These are phyloP conservation scores for Acer yangbiense DNA, from an alignment of 345 rosid genomes.

Conservation along the genomic window DNA sequence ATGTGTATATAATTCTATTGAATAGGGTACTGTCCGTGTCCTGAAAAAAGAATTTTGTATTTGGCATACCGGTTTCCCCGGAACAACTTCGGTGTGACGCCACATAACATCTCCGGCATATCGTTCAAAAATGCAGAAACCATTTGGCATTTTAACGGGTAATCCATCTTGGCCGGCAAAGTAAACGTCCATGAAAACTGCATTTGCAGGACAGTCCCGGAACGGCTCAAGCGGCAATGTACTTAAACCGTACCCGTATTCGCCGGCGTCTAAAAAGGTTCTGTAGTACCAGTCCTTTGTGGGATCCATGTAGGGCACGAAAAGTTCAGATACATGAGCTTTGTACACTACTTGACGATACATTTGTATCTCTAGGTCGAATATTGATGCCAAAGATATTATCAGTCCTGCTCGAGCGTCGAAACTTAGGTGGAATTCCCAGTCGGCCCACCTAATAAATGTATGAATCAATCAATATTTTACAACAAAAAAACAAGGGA, in stretches of 20 bases:
- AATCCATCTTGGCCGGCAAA: constrained; percentile 25
- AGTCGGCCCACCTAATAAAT: constrained; percentile 30
- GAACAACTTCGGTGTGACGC: constrained; percentile 52
- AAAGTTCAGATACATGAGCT: constrained; percentile 35
- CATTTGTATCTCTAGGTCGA: constrained; percentile 24
- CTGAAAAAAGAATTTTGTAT: background rate
- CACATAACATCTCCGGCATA: constrained; percentile 47
- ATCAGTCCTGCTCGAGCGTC: constrained; percentile 36
- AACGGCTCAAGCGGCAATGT: constrained; percentile 25
- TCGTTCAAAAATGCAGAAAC: constrained; percentile 40
- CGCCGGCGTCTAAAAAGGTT: constrained; percentile 31
- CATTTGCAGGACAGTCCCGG: constrained; percentile 36
- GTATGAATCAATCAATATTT: background rate
- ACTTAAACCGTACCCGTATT: constrained; percentile 32
- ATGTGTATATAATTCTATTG: too few relatives aligned
- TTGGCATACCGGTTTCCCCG: constrained; percentile 18
- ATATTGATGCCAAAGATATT: constrained; percentile 33
- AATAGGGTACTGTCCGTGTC: too few relatives aligned
- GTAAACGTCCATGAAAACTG: constrained; percentile 30
- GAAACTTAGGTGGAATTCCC: constrained; percentile 35
- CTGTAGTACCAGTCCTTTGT: constrained; percentile 31
- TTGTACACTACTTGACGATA: constrained; percentile 33
- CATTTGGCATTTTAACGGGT: constrained; percentile 16
- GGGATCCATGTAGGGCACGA: constrained; percentile 41
- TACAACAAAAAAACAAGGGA: too few relatives aligned